Percentiles rank a stretch among this genome's conserved stretches.
Conservation (phyloP, 2,329 filamentous ascomycete species). For the Cercospora janseana region DNA sequence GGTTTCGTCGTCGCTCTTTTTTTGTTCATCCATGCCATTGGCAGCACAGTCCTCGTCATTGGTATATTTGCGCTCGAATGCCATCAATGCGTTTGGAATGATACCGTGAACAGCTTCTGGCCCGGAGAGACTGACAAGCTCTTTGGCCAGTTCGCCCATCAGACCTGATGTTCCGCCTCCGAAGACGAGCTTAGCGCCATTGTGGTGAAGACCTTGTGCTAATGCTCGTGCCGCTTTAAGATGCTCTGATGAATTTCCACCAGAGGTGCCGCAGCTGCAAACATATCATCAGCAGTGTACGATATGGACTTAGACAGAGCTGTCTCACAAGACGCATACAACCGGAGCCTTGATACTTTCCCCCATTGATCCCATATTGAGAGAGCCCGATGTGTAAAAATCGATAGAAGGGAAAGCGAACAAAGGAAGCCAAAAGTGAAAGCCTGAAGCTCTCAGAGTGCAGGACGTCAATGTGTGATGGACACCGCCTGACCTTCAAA, state of each 20-base stretch:
- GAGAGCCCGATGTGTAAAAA: no score
- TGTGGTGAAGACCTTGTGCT: constrained; percentile 68
- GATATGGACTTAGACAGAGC: no score
- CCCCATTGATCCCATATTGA: constrained; percentile 10
- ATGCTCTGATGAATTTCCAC: constrained; percentile 72
- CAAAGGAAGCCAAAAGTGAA: no score
- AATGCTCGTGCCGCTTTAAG: constrained; percentile 74
- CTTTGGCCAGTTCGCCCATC: constrained; percentile 92
- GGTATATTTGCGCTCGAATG: constrained; percentile 14
- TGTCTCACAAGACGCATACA: constrained; percentile 80
- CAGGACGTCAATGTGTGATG: no score
- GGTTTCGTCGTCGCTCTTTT: constrained; percentile 58
- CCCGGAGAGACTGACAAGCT: constrained; percentile 77
- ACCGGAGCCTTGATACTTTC: constrained; percentile 52
- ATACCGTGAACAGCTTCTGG: constrained; percentile 84
- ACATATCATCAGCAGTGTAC: no score
- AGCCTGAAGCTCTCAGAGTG: no score
- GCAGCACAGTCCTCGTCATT: constrained; percentile 40
- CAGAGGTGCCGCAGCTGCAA: constrained; percentile 71
- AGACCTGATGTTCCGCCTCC: constrained; percentile 90
- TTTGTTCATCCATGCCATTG: constrained; percentile 34
- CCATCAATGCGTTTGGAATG: constrained; percentile 79
- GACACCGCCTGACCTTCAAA: no score
- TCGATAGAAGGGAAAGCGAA: no score
- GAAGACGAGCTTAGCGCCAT: constrained; percentile 82